phyloP scores from a whole-genome alignment of 1,284 basidiomycete species.

The Butyriboletus appendiculatus region DNA sequence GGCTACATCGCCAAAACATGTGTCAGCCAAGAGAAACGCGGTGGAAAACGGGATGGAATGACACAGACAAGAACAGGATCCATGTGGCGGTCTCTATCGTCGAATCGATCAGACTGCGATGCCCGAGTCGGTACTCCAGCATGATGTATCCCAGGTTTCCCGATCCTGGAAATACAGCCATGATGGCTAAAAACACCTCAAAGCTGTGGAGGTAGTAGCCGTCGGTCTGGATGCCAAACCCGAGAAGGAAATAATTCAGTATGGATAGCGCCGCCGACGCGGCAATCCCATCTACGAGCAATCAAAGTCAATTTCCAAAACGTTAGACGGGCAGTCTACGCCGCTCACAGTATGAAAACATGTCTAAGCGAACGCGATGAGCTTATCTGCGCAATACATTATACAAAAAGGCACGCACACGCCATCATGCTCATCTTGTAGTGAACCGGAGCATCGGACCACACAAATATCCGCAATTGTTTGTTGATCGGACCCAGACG shows the following conservation, averaged over 20 bases:
- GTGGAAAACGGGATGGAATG: background rate
- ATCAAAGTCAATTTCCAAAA: background rate
- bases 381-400: background rate
- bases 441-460: conserved; percentile 75
- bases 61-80: conserved; percentile 66
- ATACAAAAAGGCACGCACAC: conserved; percentile 53
- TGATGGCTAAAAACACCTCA: conserved; percentile 75
- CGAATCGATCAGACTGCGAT: conserved; percentile 47
- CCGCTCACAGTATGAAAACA: conserved; percentile 76
- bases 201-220: conserved; percentile 72
- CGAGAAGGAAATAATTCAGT: conserved; percentile 75
- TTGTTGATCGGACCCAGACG: conserved; percentile 73
- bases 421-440: conserved; percentile 81
- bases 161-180: conserved; percentile 71
- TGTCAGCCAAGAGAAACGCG: background rate
- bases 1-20: conserved; percentile 42
- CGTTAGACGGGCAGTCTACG: conserved; percentile 8
- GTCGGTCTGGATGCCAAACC: conserved; percentile 61
- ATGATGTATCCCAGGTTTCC: conserved; percentile 73
- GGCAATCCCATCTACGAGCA: conserved; percentile 66
- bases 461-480: conserved; percentile 73
- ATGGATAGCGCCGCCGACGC: conserved; percentile 62
- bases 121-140: conserved; percentile 76
- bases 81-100: conserved; percentile 56
- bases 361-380: conserved; percentile 48